Evolutionary conservation across 176 grass and related monocot species (phyloP), one percentile per base, ranked within the genome.

Genomic region (Chrysopogon serrulatus): DNA sequence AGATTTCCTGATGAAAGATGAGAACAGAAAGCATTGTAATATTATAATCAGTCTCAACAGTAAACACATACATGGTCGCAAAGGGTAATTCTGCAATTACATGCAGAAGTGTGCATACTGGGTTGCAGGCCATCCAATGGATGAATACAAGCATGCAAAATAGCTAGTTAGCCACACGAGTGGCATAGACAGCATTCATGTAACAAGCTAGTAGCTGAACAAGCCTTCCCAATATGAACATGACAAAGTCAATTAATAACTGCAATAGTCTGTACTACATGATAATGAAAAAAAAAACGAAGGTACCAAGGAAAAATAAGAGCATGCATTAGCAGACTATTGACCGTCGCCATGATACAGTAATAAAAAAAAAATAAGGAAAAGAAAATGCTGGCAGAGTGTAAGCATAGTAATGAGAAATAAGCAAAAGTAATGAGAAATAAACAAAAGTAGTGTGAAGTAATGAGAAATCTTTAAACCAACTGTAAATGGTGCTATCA

Each of bases 1-100:
- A 65, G 96, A 98, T 94, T 98, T 95, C 83, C 96, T 98, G 68
- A 71, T 59, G 64, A 85, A 88, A 41, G 39, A 62, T 77, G 64
- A 61, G 74, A 67, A 51, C 65, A 87, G 70, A 78, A 81, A 82
- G 8, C 44, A 72, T 35, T 43, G 7, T 49, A 27, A 35, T 41
- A 17, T 72, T 64, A 56, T 36, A 30, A 73, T 39, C 32, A 51
- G 34, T 62, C 35, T 70, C 49, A 85, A 51, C 35, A 18, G 8
- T 44, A 19, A 53, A 61, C 66, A 59, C 45, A 84, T 32, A 53
- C 21, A 63, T 28, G 61, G n/a, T 51, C 69, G 12, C 12, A 31
- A 31, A 31, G 65, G 24, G 60, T 10, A 48, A 32, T 79, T 32
- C 10, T 49, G 17, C 16, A 64, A 64, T 73, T 81, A 60, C 39